Percentiles rank a stretch among this genome's conserved stretches.
These are phyloP conservation scores for Sutorius eximius DNA, from an alignment of 1,284 basidiomycete species.

Conservation along the genomic window DNA sequence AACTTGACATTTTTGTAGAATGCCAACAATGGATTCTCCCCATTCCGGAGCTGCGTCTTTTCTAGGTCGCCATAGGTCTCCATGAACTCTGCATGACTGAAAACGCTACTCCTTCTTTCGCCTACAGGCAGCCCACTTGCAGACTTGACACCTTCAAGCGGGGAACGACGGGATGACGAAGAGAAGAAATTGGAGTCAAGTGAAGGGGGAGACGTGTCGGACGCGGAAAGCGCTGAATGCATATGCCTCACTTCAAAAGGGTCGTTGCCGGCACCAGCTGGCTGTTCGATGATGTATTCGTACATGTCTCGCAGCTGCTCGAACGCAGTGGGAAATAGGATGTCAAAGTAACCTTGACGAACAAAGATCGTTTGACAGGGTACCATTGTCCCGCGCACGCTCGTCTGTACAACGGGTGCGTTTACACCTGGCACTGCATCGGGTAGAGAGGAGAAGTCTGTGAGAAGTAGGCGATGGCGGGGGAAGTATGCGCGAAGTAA, in stretches of 20 bases:
- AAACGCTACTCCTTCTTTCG: slow-evolving; percentile 76
- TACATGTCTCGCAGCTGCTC: slow-evolving; percentile 85
- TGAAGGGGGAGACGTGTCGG: slow-evolving; percentile 49
- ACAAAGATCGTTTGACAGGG: slow-evolving; percentile 92
- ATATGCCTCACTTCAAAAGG: slow-evolving; percentile 32
- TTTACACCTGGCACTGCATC: slow-evolving; percentile 84
- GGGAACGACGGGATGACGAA: slow-evolving; percentile 57
- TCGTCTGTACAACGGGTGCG: slow-evolving; percentile 96
- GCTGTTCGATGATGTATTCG: slow-evolving; percentile 72
- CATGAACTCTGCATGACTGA: slow-evolving; percentile 85
- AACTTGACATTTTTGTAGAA: slow-evolving; percentile 91
- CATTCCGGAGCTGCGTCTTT: slow-evolving; percentile 67
- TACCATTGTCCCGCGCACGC: slow-evolving; percentile 81
- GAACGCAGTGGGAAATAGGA: slow-evolving; percentile 98
- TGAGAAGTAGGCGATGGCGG: slow-evolving; percentile 86
- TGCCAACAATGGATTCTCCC: slow-evolving; percentile 85
- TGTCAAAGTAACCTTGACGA: slow-evolving; percentile 96
- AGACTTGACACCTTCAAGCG: slow-evolving; percentile 65
- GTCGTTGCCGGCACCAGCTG: slow-evolving; percentile 27
- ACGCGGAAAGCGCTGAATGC: slow-evolving; percentile 47
- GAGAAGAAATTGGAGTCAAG: slow-evolving; percentile 70
- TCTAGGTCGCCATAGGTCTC: slow-evolving; percentile 75
- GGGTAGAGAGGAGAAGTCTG: slow-evolving; percentile 89
- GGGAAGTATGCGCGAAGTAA: slow-evolving; percentile 87
- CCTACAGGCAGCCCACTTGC: slow-evolving; percentile 78